These are phyloP conservation scores for Calonectria ilicicola DNA, from an alignment of 2,329 filamentous ascomycete genomes.

Conservation along the genomic window DNA sequence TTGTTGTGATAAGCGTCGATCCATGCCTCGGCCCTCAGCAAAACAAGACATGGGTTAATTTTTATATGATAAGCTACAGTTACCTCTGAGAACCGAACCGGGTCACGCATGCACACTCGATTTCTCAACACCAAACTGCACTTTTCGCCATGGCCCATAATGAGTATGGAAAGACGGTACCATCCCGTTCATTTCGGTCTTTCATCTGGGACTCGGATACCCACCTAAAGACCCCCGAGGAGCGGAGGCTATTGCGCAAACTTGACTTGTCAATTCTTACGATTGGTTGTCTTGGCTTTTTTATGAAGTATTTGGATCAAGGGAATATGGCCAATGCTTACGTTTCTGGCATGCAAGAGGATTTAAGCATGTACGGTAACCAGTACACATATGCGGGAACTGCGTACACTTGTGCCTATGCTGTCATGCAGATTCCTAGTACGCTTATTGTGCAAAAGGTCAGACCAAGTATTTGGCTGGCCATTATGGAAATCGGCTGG, in stretches of 20 bases:
- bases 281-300: constrained; percentile 10
- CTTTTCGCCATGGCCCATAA: not conserved
- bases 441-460: constrained; percentile 10
- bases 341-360: constrained; percentile 53
- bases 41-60: not conserved
- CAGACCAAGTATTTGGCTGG: not conserved
- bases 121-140: not conserved
- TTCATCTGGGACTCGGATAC: constrained; percentile 24
- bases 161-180: not conserved
- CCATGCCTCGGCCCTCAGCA: not conserved
- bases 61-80: not conserved
- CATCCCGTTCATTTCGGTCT: not conserved
- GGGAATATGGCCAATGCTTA: constrained; percentile 51
- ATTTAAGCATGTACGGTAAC: constrained; percentile 40
- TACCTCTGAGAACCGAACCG: too few species aligned
- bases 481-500: not conserved
- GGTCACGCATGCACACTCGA: not conserved
- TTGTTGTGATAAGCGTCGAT: constrained; percentile 4
- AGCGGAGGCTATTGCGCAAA: constrained; percentile 20
- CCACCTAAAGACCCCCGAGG: constrained; percentile 16
- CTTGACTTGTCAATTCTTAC: constrained; percentile 14
- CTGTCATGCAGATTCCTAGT: not conserved
- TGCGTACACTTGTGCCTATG: not conserved
- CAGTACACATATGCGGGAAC: constrained; percentile 1
- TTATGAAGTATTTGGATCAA: constrained; percentile 46